phyloP scores from a whole-genome alignment of 176 grass and related monocot species.

The Ananas comosus region DNA sequence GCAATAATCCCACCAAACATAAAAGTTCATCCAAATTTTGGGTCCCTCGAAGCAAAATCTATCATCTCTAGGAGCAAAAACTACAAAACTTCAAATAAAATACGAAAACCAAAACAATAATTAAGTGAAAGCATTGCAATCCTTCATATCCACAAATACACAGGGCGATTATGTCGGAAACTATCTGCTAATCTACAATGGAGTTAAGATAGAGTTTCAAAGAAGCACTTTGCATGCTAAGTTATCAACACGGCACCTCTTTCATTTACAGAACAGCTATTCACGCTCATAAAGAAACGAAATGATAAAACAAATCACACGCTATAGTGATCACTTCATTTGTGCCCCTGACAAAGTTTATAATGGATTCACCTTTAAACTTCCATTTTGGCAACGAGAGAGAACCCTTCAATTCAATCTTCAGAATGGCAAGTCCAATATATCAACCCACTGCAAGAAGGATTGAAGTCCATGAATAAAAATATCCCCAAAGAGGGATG shows the following conservation, averaged over 20 bases:
- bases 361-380: slow-evolving; percentile 7
- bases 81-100: no score
- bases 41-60: no score
- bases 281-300: not conserved
- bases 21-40: no score
- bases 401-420: slow-evolving; percentile 31
- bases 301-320: not conserved
- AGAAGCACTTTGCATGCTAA: not conserved
- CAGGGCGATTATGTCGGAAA: no score
- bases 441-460: slow-evolving; percentile 54
- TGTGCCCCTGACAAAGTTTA: not conserved
- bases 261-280: slow-evolving; percentile 2
- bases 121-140: no score
- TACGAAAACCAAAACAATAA: no score
- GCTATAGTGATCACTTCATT: not conserved
- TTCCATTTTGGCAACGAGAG: not conserved
- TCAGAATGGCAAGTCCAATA: slow-evolving; percentile 75
- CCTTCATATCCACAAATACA: no score
- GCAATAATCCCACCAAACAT: no score
- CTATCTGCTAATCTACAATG: no score
- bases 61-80: no score
- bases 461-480: slow-evolving; percentile 1
- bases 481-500: not conserved
- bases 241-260: not conserved
- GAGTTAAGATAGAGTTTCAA: no score